A percentile compares a stretch with the other conserved stretches of the same genome.
Evolutionary conservation across 1,284 basidiomycete genomes (phyloP).

Genomic region (Violaceomyces palustris): DNA sequence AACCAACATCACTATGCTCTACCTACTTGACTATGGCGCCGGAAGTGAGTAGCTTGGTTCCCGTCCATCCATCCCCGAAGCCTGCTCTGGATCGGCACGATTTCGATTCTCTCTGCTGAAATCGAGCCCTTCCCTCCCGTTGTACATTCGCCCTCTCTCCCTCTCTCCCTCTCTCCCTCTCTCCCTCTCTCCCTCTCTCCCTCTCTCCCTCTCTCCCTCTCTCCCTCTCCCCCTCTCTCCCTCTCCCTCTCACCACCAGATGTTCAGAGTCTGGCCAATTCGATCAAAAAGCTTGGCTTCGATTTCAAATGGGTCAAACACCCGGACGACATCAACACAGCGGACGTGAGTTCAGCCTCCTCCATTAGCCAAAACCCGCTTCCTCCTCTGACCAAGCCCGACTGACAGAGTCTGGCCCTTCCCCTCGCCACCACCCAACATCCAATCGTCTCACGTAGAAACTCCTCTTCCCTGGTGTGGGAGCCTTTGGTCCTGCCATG

Average conservation of each 20-base stretch:
- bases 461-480: constrained; percentile 97
- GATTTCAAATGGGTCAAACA: constrained; percentile 83
- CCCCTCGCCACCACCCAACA: no score
- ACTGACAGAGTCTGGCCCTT: no score
- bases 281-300: constrained; percentile 78
- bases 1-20: constrained; percentile 32
- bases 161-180: no score
- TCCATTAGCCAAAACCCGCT: background rate
- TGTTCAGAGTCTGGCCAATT: constrained; percentile 70
- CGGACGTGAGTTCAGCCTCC: constrained; percentile 65
- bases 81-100: no score
- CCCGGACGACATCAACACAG: constrained; percentile 78
- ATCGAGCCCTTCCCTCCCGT: no score
- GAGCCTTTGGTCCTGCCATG: constrained; percentile 85
- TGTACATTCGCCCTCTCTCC: no score
- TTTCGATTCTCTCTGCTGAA: no score
- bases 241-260: constrained; percentile 9
- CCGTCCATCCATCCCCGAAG: no score
- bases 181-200: no score
- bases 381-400: no score
- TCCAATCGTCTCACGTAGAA: constrained; percentile 60
- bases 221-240: background rate
- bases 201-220: background rate
- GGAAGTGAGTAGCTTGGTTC: constrained; percentile 33
- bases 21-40: constrained; percentile 51